Percentiles rank a stretch among this genome's conserved stretches.
phyloP scores from a whole-genome alignment of 1,284 basidiomycete genomes.

The Gyrodon tennesseensis region DNA sequence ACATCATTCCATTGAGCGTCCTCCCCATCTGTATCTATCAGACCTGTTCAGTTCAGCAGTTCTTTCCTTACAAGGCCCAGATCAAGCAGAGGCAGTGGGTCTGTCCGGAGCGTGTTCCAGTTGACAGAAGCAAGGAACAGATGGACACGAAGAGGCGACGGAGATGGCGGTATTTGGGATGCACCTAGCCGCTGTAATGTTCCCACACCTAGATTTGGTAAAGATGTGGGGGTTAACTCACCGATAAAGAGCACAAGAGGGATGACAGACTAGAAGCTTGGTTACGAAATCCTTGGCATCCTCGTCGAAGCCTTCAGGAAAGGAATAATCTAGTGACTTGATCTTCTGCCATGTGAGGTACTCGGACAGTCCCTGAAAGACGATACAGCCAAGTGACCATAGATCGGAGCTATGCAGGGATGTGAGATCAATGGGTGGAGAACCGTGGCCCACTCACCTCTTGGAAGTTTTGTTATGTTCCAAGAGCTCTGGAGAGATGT shows the following conservation, averaged over 20 bases:
- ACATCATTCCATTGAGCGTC: conserved; percentile 53
- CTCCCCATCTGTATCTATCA: conserved; percentile 44
- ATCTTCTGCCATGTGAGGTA: conserved; percentile 83
- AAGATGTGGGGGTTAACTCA: conserved; percentile 1
- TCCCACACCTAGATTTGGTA: conserved; percentile 59
- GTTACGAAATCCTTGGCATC: conserved; percentile 68
- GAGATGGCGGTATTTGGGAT: conserved; percentile 49
- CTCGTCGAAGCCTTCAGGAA: conserved; percentile 71
- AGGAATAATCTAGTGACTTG: conserved; percentile 69
- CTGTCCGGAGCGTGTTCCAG: conserved; percentile 77
- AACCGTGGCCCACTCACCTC: conserved; percentile 49
- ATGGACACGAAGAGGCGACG: conserved; percentile 67
- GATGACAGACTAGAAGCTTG: conserved; percentile 58
- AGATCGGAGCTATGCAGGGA: conserved; percentile 73
- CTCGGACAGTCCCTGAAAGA: conserved; percentile 89
- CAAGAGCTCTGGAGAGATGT: conserved; percentile 92
- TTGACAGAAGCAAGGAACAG: conserved; percentile 71
- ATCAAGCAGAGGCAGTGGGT: conserved; percentile 59
- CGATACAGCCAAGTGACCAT: conserved; percentile 97
- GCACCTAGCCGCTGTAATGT: conserved; percentile 67
- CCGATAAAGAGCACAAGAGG: conserved; percentile 4
- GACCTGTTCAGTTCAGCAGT: conserved; percentile 39
- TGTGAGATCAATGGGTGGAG: conserved; percentile 1
- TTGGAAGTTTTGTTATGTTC: conserved; percentile 71
- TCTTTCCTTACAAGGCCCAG: conserved; percentile 57